These are phyloP conservation scores for Cyanophora paradoxa DNA, from an alignment of 78 protist genomes.

Conservation along the genomic window DNA sequence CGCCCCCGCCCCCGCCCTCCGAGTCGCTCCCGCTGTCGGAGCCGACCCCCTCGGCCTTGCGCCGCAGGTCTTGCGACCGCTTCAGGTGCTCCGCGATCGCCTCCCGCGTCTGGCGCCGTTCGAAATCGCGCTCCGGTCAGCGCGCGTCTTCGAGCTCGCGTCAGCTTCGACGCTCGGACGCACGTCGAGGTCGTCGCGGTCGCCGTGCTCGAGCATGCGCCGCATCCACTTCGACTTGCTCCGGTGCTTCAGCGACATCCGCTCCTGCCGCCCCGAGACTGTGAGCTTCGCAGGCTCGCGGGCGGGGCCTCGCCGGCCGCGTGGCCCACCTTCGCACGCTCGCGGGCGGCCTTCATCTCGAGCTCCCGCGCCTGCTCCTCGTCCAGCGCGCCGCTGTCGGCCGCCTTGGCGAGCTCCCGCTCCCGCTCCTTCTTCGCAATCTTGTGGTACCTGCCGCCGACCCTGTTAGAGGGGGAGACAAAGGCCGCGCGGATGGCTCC, in stretches of 20 bases:
- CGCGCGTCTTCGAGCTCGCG: too few species aligned
- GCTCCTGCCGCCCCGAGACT: slow-evolving; percentile 6
- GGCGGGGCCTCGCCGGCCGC: not conserved
- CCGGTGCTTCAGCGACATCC: slow-evolving; percentile 18
- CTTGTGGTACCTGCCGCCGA: not conserved
- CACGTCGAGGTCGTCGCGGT: slow-evolving; percentile 7
- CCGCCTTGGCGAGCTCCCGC: not conserved
- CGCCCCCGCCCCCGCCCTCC: too few species aligned
- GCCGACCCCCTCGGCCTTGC: not conserved
- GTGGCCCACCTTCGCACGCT: not conserved
- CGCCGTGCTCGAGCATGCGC: slow-evolving; percentile 7
- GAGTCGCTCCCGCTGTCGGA: not conserved
- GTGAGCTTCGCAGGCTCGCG: not conserved
- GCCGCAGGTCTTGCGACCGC: not conserved
- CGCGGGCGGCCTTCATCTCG: not conserved
- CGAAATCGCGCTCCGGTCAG: too few species aligned
- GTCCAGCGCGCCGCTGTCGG: too few species aligned
- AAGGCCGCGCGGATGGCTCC: not conserved
- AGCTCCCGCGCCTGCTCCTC: not conserved
- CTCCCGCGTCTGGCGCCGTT: slow-evolving; percentile 13
- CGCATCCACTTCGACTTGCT: slow-evolving; percentile 8
- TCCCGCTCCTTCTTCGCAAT: not conserved
- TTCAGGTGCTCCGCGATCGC: slow-evolving; percentile 8
- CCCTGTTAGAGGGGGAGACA: not conserved
- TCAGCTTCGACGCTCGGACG: too few species aligned